A percentile compares a stretch with the other conserved stretches of the same genome.
These are phyloP conservation scores for Cinnamomum chago DNA, from an alignment of 164 flowering plant species.

Conservation along the genomic window DNA sequence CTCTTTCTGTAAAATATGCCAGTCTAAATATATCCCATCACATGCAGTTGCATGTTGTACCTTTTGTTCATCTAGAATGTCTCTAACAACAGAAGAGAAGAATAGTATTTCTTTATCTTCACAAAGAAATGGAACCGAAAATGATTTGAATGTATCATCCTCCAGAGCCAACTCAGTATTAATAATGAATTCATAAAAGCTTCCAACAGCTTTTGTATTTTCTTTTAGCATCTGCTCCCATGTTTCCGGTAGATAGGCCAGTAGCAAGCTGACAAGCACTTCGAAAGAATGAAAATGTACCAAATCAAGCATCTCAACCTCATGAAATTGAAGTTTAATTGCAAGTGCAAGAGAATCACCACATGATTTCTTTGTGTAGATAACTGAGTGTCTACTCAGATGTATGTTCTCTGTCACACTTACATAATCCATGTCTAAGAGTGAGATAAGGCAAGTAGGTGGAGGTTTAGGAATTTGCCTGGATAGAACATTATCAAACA, in stretches of 20 bases:
- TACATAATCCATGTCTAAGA: slow-evolving; percentile 38
- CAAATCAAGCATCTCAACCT: slow-evolving; percentile 48
- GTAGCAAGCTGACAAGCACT: slow-evolving; percentile 19
- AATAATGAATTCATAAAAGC: slow-evolving; percentile 55
- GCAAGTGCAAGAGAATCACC: slow-evolving; percentile 10
- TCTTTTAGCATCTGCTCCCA: slow-evolving; percentile 40
- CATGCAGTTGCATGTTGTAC: slow-evolving; percentile 57
- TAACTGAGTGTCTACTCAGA: slow-evolving; percentile 15
- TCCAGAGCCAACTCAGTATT: slow-evolving; percentile 56
- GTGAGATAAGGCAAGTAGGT: slow-evolving; percentile 17
- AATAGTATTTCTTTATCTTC: slow-evolving; percentile 35
- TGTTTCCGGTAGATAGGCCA: slow-evolving; percentile 22
- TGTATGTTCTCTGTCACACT: slow-evolving; percentile 23
- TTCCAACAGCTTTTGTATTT: slow-evolving; percentile 34
- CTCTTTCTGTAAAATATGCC: slow-evolving; percentile 70
- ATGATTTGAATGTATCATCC: slow-evolving; percentile 70
- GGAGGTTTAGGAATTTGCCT: slow-evolving; percentile 30
- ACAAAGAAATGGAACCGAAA: slow-evolving; percentile 64
- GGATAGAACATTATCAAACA: slow-evolving; percentile 26
- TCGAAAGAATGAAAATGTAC: slow-evolving; percentile 28
- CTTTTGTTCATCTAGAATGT: slow-evolving; percentile 38
- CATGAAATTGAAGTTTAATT: slow-evolving; percentile 44
- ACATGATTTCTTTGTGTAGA: slow-evolving; percentile 17
- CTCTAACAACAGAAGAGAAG: slow-evolving; percentile 27
- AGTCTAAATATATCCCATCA: slow-evolving; percentile 81